These are phyloP conservation scores for Fraxinus americana DNA, from an alignment of 257 asterid species.

Conservation along the genomic window DNA sequence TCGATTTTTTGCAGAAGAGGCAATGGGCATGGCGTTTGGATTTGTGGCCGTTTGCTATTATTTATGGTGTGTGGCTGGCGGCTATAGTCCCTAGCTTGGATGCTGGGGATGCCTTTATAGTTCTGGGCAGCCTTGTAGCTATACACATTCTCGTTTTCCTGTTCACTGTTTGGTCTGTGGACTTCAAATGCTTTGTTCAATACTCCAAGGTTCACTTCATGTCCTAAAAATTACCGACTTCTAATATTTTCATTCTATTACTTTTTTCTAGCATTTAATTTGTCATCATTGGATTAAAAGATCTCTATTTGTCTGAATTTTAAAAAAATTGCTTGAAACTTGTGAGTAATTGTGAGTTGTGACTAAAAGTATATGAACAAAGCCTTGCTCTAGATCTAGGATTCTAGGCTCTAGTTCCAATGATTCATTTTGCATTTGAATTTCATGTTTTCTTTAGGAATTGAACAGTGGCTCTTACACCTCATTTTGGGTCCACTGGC, in stretches of 20 bases:
- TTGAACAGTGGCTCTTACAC: background rate
- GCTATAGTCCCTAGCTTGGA: conserved; percentile 81
- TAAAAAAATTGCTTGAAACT: conserved; percentile 7
- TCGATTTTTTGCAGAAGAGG: conserved; percentile 77
- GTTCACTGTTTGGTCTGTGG: conserved; percentile 94
- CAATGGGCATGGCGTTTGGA: conserved; percentile 92
- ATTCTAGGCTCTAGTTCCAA: background rate
- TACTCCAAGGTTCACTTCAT: conserved; percentile 66
- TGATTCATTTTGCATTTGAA: background rate
- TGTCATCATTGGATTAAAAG: conserved; percentile 1
- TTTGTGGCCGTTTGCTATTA: conserved; percentile 75
- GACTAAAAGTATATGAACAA: background rate
- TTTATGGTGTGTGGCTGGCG: conserved; percentile 73
- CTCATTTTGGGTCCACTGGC: background rate
- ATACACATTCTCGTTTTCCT: conserved; percentile 75
- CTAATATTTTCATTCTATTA: background rate
- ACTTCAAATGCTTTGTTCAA: conserved; percentile 77
- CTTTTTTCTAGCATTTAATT: conserved; percentile 8
- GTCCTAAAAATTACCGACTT: background rate
- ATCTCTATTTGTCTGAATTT: background rate
- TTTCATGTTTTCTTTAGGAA: background rate
- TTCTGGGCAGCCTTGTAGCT: conserved; percentile 62
- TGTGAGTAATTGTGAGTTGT: background rate
- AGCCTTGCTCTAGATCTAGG: background rate
- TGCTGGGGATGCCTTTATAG: conserved; percentile 73